phyloP scores from a whole-genome alignment of 257 asterid genomes.

The Nicotiana obtusifolia region DNA sequence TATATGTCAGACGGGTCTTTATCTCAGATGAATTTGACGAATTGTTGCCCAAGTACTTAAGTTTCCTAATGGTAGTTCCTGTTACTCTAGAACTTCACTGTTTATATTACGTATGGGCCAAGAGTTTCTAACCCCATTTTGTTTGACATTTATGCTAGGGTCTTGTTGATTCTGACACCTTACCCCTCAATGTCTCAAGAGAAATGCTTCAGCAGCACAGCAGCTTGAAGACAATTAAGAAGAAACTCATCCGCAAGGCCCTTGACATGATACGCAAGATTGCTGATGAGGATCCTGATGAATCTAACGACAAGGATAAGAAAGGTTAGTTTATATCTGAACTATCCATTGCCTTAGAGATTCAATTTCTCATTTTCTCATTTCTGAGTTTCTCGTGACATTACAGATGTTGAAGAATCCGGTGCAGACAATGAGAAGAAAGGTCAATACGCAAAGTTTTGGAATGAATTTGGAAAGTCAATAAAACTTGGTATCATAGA shows the following conservation, averaged over 20 bases:
- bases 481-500: slow-evolving; percentile 88
- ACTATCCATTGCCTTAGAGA: not conserved
- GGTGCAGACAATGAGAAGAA: slow-evolving; percentile 66
- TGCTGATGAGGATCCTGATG: slow-evolving; percentile 97
- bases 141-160: slow-evolving; percentile 43
- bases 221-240: slow-evolving; percentile 93
- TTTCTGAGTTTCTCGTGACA: slow-evolving; percentile 2
- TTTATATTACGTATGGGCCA: not conserved
- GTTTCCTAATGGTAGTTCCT: slow-evolving; percentile 65
- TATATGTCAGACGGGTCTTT: slow-evolving; percentile 79
- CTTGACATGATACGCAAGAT: slow-evolving; percentile 93
- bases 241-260: slow-evolving; percentile 95
- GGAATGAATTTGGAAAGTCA: slow-evolving; percentile 97
- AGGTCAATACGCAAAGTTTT: slow-evolving; percentile 77
- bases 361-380: not conserved
- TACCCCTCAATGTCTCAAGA: slow-evolving; percentile 92
- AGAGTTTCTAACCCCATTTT: not conserved
- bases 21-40: slow-evolving; percentile 94
- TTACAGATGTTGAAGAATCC: slow-evolving; percentile 72
- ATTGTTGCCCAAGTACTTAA: slow-evolving; percentile 85
- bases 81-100: slow-evolving; percentile 3
- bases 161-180: slow-evolving; percentile 94
- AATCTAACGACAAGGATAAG: slow-evolving; percentile 56
- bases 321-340: slow-evolving; percentile 35
- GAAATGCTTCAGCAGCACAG: slow-evolving; percentile 97